Conservation (phyloP, 805 yeast genomes). For the Candida ficus region DNA sequence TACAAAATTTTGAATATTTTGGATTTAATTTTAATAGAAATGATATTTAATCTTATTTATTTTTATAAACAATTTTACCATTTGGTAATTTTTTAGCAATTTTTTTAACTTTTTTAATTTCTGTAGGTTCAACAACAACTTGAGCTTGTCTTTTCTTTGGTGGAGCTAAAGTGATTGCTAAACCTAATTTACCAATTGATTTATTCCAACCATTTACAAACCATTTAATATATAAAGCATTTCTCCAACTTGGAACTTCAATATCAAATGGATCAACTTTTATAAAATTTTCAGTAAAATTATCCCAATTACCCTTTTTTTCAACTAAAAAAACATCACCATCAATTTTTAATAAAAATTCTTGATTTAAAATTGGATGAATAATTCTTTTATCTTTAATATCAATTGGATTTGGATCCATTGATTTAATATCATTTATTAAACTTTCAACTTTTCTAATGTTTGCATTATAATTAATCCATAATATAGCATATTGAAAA, state of each 20-base stretch:
- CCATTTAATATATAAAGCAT: conserved; percentile 38
- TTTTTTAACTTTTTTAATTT: conserved; percentile 35
- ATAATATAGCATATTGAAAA: conserved; percentile 55
- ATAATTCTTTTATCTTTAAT: conserved; percentile 16
- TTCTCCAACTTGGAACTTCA: conserved; percentile 42
- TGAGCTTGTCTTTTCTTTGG: conserved; percentile 7
- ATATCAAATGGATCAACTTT: conserved; percentile 44
- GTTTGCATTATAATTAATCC: conserved; percentile 47
- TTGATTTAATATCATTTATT: conserved; percentile 51
- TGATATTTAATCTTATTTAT: conserved; percentile 3
- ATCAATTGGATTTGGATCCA: conserved; percentile 46
- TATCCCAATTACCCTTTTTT: conserved; percentile 24
- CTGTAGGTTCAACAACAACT: conserved; percentile 9
- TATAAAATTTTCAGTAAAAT: conserved; percentile 33
- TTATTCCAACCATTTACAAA: conserved; percentile 42
- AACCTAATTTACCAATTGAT: conserved; percentile 33
- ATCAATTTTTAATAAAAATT: conserved; percentile 49
- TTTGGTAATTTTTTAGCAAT: conserved; percentile 44
- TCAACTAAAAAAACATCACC: conserved; percentile 52
- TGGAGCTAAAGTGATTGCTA: conserved; percentile 9
- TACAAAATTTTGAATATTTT: conserved; percentile 8
- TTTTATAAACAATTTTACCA: conserved; percentile 47
- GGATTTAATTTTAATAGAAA: conserved; percentile 6
- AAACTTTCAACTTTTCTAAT: conserved; percentile 48
- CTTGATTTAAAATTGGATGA: conserved; percentile 36